phyloP scores from a whole-genome alignment of 805 yeast genomes.

The Metahyphopichia silvanorum region DNA sequence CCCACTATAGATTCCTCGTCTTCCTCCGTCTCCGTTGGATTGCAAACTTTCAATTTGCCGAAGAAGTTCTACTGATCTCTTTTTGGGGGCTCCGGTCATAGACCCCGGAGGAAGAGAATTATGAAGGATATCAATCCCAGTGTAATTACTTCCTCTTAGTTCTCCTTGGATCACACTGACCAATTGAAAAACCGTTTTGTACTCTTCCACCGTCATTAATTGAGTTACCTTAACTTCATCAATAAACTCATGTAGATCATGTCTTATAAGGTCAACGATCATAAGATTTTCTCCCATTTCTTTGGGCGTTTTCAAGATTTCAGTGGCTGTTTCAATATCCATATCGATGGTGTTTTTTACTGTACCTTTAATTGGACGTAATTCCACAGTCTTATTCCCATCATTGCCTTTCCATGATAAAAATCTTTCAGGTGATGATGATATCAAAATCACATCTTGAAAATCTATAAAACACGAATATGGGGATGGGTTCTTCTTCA shows the following conservation, averaged over 20 bases:
- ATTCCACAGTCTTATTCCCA: slow-evolving; percentile 50
- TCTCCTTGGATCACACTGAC: slow-evolving; percentile 85
- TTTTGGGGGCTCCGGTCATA: slow-evolving; percentile 99
- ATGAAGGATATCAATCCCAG: slow-evolving; percentile 76
- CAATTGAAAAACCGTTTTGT: slow-evolving; percentile 83
- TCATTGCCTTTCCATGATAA: slow-evolving; percentile 58
- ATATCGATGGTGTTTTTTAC: slow-evolving; percentile 63
- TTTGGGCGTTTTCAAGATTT: slow-evolving; percentile 74
- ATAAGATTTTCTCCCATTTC: slow-evolving; percentile 94
- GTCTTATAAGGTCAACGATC: slow-evolving; percentile 95
- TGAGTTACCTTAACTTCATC: slow-evolving; percentile 66
- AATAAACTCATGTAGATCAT: slow-evolving; percentile 74
- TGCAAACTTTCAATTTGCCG: slow-evolving; percentile 53
- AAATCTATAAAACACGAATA: slow-evolving; percentile 80
- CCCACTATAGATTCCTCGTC: slow-evolving; percentile 90
- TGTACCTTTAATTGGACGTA: slow-evolving; percentile 96
- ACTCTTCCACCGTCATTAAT: slow-evolving; percentile 90
- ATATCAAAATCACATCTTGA: slow-evolving; percentile 59
- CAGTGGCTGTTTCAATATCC: slow-evolving; percentile 56
- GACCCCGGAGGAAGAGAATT: slow-evolving; percentile 95
- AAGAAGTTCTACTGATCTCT: slow-evolving; percentile 81
- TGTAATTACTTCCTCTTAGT: slow-evolving; percentile 32
- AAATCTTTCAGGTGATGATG: slow-evolving; percentile 95
- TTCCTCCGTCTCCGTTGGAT: slow-evolving; percentile 24
- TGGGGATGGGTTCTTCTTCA: slow-evolving; percentile 81